Evolutionary conservation across 2,329 filamentous ascomycete species (phyloP).

Genomic region (Phaeosphaeria sp.): DNA sequence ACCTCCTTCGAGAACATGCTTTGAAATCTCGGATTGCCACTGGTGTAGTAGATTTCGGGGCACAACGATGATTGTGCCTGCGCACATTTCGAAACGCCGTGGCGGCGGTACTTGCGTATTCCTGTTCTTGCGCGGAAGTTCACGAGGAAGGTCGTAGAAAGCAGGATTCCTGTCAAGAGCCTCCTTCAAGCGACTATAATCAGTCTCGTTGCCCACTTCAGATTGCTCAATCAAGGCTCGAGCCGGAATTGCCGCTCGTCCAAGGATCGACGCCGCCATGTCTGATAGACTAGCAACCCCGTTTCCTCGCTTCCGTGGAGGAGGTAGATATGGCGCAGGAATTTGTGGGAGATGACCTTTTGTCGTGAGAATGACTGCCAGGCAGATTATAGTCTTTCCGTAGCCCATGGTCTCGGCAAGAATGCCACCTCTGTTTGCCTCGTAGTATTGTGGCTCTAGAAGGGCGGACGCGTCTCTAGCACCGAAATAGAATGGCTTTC

Average conservation of each 20-base stretch:
- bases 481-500: conserved; percentile 73
- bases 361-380: conserved; percentile 75
- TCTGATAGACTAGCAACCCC: conserved; percentile 70
- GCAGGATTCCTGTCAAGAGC: conserved; percentile 44
- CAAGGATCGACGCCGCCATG: conserved; percentile 76
- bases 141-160: conserved; percentile 51
- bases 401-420: conserved; percentile 78
- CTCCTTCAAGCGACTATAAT: conserved; percentile 30
- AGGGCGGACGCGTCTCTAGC: conserved; percentile 67
- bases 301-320: conserved; percentile 49
- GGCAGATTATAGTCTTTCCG: conserved; percentile 88
- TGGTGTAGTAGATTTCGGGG: conserved; percentile 84
- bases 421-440: conserved; percentile 77
- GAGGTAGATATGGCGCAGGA: conserved; percentile 65
- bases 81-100: conserved; percentile 67
- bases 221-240: conserved; percentile 66
- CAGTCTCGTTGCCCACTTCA: conserved; percentile 46
- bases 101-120: conserved; percentile 49
- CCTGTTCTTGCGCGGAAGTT: conserved; percentile 51
- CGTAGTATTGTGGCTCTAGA: conserved; percentile 73
- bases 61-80: conserved; percentile 78
- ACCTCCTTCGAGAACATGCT: conserved; percentile 69
- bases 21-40: conserved; percentile 81
- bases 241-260: conserved; percentile 74
- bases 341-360: conserved; percentile 70